Evolutionary conservation across 1,139 yeast species (phyloP).

Genomic region (Geotrichum histeridarum): DNA sequence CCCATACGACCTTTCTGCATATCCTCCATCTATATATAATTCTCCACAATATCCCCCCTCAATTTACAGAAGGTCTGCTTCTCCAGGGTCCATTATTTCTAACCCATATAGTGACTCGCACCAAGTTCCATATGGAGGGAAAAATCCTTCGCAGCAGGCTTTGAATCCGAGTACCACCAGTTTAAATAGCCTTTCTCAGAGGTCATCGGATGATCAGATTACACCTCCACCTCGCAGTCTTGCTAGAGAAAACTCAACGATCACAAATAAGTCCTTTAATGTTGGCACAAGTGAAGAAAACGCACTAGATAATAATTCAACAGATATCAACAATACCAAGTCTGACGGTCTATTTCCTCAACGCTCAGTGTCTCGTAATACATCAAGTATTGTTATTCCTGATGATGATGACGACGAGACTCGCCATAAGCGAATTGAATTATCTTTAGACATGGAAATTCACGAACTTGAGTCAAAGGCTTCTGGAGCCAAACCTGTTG

Average conservation of each 20-base stretch:
- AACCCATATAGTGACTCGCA: slow-evolving; percentile 15
- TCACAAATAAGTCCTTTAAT: slow-evolving; percentile 13
- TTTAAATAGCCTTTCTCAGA: neutral
- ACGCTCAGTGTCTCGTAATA: neutral
- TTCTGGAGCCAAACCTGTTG: neutral
- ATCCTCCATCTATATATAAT: slow-evolving; percentile 16
- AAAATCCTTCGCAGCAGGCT: slow-evolving; percentile 10
- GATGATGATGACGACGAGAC: slow-evolving; percentile 15
- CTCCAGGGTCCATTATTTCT: slow-evolving; percentile 13
- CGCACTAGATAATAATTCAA: neutral
- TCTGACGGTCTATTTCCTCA: neutral
- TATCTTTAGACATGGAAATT: neutral
- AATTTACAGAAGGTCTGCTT: slow-evolving; percentile 4
- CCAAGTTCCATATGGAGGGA: neutral
- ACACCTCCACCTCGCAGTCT: slow-evolving; percentile 2
- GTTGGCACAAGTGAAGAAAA: slow-evolving; percentile 6
- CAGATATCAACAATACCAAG: slow-evolving; percentile 1
- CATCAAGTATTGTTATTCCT: neutral
- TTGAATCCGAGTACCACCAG: slow-evolving; percentile 11
- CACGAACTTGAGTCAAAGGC: slow-evolving; percentile 3
- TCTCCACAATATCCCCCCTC: slow-evolving; percentile 17
- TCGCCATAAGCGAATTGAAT: slow-evolving; percentile 7
- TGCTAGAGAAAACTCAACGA: slow-evolving; percentile 4
- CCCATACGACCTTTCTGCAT: slow-evolving; percentile 15
- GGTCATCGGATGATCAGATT: neutral